A percentile compares a stretch with the other conserved stretches of the same genome.
Evolutionary conservation across 192 early-diverging fungal species (phyloP).

Genomic region (Umbelopsis sp.): DNA sequence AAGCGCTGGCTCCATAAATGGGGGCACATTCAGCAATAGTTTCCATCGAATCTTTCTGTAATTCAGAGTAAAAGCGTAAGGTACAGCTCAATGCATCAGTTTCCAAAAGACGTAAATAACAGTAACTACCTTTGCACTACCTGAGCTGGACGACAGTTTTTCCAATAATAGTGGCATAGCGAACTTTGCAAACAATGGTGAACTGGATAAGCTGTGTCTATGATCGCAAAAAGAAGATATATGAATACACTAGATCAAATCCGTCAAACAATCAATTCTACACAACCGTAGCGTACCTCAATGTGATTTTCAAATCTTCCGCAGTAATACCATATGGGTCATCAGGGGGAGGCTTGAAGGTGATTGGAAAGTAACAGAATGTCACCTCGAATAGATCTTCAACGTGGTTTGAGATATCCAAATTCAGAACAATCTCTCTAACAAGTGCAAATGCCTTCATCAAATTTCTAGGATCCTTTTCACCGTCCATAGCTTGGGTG

Average conservation of each 20-base stretch:
- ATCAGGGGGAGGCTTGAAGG: conserved; percentile 93
- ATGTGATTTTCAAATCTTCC: conserved; percentile 81
- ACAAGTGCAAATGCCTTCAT: conserved; percentile 83
- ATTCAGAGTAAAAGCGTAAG: not conserved
- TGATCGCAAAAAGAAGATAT: not conserved
- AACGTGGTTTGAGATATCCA: conserved; percentile 78
- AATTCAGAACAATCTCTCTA: conserved; percentile 65
- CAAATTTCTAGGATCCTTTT: conserved; percentile 98
- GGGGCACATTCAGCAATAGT: conserved; percentile 77
- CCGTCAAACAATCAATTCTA: not conserved
- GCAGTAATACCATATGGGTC: conserved; percentile 95
- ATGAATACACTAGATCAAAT: not conserved
- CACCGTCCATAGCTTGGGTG: conserved; percentile 89
- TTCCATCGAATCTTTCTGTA: conserved; percentile 88
- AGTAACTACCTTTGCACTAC: conserved; percentile 78
- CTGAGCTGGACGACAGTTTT: conserved; percentile 85
- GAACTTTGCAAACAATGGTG: conserved; percentile 76
- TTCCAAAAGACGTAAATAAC: not conserved
- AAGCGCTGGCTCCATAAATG: conserved; percentile 71
- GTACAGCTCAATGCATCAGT: not conserved
- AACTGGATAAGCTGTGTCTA: conserved; percentile 74
- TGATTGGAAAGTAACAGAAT: conserved; percentile 99
- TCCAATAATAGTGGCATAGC: conserved; percentile 88
- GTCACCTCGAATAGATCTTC: conserved; percentile 96
- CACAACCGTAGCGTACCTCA: conserved; percentile 54